Evolutionary conservation across 805 yeast genomes (phyloP).

Genomic region (Candida nemodendra): DNA sequence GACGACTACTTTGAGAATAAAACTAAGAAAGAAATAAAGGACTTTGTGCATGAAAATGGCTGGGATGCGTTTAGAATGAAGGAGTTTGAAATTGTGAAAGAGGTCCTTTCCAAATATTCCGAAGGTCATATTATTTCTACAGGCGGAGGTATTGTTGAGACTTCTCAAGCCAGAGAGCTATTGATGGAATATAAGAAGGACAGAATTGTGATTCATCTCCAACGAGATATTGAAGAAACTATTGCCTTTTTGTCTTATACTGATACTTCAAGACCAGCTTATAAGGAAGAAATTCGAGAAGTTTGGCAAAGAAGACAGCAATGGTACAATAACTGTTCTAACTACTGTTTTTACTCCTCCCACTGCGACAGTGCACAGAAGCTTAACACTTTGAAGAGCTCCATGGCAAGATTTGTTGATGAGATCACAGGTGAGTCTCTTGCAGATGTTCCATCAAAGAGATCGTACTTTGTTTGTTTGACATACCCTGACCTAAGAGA

Average conservation of each 20-base stretch:
- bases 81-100: conserved; percentile 59
- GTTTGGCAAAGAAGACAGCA: conserved; percentile 84
- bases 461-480: conserved; percentile 72
- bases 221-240: conserved; percentile 81
- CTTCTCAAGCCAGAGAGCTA: conserved; percentile 58
- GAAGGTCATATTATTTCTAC: conserved; percentile 75
- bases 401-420: conserved; percentile 57
- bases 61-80: conserved; percentile 84
- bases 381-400: conserved; percentile 52
- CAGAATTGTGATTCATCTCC: conserved; percentile 87
- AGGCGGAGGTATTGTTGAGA: conserved; percentile 96
- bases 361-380: conserved; percentile 59
- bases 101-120: conserved; percentile 40
- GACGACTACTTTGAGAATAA: conserved; percentile 68
- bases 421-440: conserved; percentile 57
- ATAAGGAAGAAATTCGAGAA: conserved; percentile 68
- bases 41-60: conserved; percentile 60
- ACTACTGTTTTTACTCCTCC: conserved; percentile 71
- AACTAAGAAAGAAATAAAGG: conserved; percentile 51
- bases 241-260: conserved; percentile 63
- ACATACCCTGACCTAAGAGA: conserved; percentile 60
- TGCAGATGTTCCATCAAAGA: conserved; percentile 39
- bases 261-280: conserved; percentile 89
- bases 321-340: conserved; percentile 80
- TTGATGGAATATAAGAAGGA: conserved; percentile 51